These are phyloP conservation scores for Trichopus zeylanicus DNA, from an alignment of 116 monocot species.

Conservation along the genomic window DNA sequence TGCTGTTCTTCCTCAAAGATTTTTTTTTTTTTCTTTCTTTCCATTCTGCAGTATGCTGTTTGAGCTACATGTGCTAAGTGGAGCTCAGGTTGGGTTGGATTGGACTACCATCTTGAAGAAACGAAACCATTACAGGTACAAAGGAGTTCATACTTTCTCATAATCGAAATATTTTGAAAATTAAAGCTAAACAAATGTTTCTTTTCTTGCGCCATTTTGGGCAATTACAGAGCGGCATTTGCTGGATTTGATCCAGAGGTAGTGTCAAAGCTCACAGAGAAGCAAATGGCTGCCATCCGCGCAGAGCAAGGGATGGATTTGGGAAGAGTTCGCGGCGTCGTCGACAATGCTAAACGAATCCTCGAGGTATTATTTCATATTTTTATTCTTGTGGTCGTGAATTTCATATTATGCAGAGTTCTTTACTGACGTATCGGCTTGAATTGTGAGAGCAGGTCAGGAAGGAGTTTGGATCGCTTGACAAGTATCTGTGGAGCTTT, in stretches of 20 bases:
- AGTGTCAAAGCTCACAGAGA: conserved; percentile 66
- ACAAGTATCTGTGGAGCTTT: conserved; percentile 80
- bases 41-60: conserved; percentile 54
- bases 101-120: conserved; percentile 86
- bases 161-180: neutral
- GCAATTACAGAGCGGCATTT: conserved; percentile 58
- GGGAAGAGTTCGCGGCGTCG: conserved; percentile 49
- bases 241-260: conserved; percentile 65
- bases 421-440: too few relatives aligned
- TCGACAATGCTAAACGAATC: conserved; percentile 72
- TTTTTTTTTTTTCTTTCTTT: neutral
- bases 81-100: conserved; percentile 75
- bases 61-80: conserved; percentile 64
- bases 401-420: too few relatives aligned
- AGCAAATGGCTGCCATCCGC: conserved; percentile 41
- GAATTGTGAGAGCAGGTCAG: conserved; percentile 34
- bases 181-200: neutral
- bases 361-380: too few relatives aligned
- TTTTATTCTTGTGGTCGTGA: too few relatives aligned
- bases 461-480: conserved; percentile 57
- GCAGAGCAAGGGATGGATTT: conserved; percentile 51
- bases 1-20: neutral
- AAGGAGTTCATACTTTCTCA: neutral
- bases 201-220: neutral
- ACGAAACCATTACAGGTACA: conserved; percentile 61